A percentile compares a stretch with the other conserved stretches of the same genome.
These are phyloP conservation scores for Colletotrichum theobromicola DNA, from an alignment of 2,329 filamentous ascomycete species.

Conservation along the genomic window DNA sequence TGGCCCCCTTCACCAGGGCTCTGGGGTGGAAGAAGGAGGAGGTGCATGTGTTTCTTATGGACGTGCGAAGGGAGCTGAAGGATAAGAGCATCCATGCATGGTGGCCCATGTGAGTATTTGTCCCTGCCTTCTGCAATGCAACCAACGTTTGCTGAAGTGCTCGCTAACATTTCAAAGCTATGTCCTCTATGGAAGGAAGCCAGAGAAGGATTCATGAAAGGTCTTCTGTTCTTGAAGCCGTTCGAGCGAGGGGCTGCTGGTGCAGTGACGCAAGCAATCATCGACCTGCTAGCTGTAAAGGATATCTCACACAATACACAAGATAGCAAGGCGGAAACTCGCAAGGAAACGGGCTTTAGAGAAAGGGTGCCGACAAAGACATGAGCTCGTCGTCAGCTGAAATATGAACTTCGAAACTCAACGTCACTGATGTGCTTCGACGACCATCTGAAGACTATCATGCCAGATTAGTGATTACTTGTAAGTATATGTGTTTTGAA, in stretches of 20 bases:
- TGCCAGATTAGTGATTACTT: background rate
- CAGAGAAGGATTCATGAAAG: background rate
- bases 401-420: no score
- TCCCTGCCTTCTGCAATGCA: background rate
- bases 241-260: no score
- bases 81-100: conserved; percentile 38
- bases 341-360: background rate
- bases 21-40: conserved; percentile 36
- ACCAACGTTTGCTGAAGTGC: background rate
- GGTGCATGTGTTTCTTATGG: conserved; percentile 37
- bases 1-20: conserved; percentile 37
- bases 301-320: background rate
- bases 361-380: background rate
- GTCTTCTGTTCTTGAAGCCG: no score
- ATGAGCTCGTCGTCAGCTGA: no score
- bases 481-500: background rate
- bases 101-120: conserved; percentile 38
- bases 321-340: background rate
- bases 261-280: no score
- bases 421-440: background rate
- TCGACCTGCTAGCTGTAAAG: no score
- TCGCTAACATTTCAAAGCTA: background rate
- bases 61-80: conserved; percentile 36
- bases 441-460: background rate
- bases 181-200: background rate